These are phyloP conservation scores for Fusarium virguliforme DNA, from an alignment of 2,329 filamentous ascomycete species.

Conservation along the genomic window DNA sequence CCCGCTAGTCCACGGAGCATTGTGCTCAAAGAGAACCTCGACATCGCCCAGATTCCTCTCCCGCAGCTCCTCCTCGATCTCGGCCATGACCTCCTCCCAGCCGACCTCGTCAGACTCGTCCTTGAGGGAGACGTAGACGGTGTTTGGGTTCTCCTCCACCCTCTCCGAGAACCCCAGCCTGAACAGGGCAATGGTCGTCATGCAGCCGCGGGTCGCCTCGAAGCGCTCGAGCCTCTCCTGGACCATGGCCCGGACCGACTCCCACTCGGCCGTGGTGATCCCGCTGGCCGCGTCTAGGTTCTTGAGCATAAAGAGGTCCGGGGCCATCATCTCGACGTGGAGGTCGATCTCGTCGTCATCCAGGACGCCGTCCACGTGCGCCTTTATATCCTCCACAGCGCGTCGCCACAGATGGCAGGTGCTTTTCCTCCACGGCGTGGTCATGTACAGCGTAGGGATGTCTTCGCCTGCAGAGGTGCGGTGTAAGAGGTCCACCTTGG, in stretches of 20 bases:
- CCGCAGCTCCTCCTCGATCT: background rate
- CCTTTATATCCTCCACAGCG: background rate
- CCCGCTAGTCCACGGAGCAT: background rate
- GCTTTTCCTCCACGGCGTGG: background rate
- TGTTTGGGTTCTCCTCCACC: background rate
- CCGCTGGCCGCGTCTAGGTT: background rate
- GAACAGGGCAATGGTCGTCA: background rate
- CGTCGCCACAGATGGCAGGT: background rate
- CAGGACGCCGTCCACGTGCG: background rate
- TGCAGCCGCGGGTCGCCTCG: conserved; percentile 1
- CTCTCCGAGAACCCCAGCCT: background rate
- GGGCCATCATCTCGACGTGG: conserved; percentile 7
- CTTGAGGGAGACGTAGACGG: background rate
- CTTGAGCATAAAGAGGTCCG: background rate
- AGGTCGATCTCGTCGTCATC: background rate
- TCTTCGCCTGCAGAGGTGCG: background rate
- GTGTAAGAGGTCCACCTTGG: background rate
- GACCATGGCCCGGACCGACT: background rate
- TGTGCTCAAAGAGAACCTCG: background rate
- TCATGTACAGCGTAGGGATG: conserved; percentile 3
- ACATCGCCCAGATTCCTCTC: background rate
- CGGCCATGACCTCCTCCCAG: background rate
- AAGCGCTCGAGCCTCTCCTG: background rate
- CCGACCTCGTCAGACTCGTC: background rate
- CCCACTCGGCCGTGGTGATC: background rate